These are phyloP conservation scores for Rhodamnia rubescens DNA, from an alignment of 345 rosid species.

Conservation along the genomic window DNA sequence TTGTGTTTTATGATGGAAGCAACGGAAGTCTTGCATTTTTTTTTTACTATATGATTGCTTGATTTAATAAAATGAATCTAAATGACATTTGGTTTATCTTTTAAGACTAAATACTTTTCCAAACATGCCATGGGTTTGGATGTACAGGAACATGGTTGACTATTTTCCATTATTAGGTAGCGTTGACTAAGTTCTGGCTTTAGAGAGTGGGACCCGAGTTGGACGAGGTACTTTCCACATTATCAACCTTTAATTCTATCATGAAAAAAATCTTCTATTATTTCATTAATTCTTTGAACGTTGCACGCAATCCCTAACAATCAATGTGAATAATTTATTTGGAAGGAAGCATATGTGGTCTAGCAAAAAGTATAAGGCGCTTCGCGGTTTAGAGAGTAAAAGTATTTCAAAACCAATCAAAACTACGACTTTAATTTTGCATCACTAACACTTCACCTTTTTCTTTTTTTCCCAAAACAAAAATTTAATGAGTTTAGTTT, in stretches of 20 bases:
- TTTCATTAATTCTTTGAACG: too few relatives aligned
- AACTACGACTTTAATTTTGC: too few relatives aligned
- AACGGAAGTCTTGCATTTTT: neutral
- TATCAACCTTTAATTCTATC: too few relatives aligned
- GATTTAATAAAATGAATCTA: neutral
- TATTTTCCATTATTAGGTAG: neutral
- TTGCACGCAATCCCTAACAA: too few relatives aligned
- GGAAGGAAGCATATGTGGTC: too few relatives aligned
- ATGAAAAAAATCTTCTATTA: too few relatives aligned
- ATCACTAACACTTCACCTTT: too few relatives aligned
- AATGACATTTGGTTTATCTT: neutral
- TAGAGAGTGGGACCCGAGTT: neutral
- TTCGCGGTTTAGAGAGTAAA: neutral
- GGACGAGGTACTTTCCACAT: neutral
- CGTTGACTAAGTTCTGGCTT: neutral
- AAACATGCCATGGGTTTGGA: neutral
- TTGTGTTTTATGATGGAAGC: neutral
- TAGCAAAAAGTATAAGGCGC: neutral
- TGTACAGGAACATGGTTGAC: neutral
- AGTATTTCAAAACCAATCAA: neutral
- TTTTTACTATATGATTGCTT: neutral
- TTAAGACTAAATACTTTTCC: neutral
- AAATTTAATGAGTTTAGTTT: neutral
- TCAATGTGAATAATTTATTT: too few relatives aligned
- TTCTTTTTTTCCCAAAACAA: neutral